These are phyloP conservation scores for Phyllosticta citriasiana DNA, from an alignment of 2,329 filamentous ascomycete genomes.

Conservation along the genomic window DNA sequence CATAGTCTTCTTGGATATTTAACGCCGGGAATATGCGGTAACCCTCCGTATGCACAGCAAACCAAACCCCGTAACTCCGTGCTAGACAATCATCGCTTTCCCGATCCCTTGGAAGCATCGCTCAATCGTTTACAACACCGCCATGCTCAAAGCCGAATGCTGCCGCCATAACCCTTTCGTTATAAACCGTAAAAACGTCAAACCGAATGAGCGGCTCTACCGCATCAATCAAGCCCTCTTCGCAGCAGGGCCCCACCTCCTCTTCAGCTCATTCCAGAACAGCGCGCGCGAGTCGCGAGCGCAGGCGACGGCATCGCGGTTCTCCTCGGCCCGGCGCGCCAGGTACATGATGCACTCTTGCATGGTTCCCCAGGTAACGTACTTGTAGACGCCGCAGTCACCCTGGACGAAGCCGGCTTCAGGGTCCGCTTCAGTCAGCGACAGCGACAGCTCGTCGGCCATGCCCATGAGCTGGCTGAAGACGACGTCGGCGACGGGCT, in stretches of 20 bases:
- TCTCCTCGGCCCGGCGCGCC: constrained; percentile 47
- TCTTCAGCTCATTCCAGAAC: constrained; percentile 10
- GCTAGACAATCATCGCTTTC: neutral
- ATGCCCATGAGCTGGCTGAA: constrained; percentile 88
- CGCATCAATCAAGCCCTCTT: neutral
- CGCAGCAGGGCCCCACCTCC: neutral
- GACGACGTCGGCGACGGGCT: constrained; percentile 39
- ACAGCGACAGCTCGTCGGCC: constrained; percentile 79
- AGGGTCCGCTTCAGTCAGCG: constrained; percentile 21
- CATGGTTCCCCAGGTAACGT: constrained; percentile 47
- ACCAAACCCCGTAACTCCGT: neutral
- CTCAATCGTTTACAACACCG: neutral
- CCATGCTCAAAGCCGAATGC: neutral
- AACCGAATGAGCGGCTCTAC: neutral
- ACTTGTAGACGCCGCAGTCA: constrained; percentile 41
- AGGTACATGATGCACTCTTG: constrained; percentile 73
- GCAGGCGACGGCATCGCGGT: constrained; percentile 22
- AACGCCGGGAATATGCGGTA: neutral
- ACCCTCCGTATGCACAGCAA: neutral
- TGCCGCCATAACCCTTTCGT: neutral
- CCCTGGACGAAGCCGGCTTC: constrained; percentile 16
- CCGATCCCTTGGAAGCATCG: neutral
- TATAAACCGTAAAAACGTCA: neutral
- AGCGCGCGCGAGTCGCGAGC: constrained; percentile 1
- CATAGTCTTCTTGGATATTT: neutral